Conservation (phyloP, 768 basidiomycete species). For the Mrakia frigida region DNA sequence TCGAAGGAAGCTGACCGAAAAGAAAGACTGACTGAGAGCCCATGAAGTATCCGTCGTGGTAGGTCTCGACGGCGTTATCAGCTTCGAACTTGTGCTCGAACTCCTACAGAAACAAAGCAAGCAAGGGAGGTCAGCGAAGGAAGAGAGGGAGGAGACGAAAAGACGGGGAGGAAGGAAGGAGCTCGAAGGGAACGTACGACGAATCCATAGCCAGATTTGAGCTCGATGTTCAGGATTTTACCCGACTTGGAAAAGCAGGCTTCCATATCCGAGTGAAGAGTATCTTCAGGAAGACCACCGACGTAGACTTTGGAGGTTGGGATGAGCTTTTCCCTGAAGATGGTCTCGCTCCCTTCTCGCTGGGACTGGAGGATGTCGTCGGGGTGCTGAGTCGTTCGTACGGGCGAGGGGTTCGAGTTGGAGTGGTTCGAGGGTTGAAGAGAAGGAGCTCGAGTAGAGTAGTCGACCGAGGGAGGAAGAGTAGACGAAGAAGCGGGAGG, state of each 20-base stretch:
- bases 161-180: background rate
- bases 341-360: background rate
- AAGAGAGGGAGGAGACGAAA: too few relatives aligned
- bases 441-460: background rate
- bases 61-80: slow-evolving; percentile 79
- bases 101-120: slow-evolving; percentile 56
- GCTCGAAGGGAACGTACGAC: background rate
- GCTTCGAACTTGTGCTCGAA: slow-evolving; percentile 75
- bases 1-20: background rate
- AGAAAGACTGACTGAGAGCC: slow-evolving; percentile 51
- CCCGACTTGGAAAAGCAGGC: slow-evolving; percentile 84
- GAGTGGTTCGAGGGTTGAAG: slow-evolving; percentile 6
- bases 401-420: background rate
- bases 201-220: slow-evolving; percentile 72
- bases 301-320: slow-evolving; percentile 93
- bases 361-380: background rate
- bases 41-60: slow-evolving; percentile 85
- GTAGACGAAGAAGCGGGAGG: background rate
- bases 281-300: slow-evolving; percentile 80
- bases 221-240: slow-evolving; percentile 65
- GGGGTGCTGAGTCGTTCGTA: background rate
- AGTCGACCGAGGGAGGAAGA: background rate
- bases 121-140: background rate
- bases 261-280: slow-evolving; percentile 75
- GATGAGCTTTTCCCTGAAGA: background rate